Evolutionary conservation across 1,284 basidiomycete genomes (phyloP).

Genomic region (Trametes polyzona): DNA sequence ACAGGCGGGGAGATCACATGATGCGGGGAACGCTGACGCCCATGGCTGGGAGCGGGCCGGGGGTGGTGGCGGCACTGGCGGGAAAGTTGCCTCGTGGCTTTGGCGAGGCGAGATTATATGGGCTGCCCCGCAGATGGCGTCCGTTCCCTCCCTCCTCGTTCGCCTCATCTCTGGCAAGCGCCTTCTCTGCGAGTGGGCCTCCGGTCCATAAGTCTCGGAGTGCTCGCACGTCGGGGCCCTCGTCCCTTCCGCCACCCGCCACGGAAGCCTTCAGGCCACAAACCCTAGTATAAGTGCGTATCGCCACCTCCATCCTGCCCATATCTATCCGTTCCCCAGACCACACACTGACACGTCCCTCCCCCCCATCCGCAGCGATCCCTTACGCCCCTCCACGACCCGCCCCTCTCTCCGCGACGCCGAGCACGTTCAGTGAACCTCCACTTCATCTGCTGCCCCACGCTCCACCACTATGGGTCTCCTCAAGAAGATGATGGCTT

Average conservation of each 20-base stretch:
- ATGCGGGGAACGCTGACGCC: conserved; percentile 5
- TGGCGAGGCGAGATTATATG: conserved; percentile 28
- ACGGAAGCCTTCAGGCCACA: conserved; percentile 12
- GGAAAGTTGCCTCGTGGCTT: conserved; percentile 29
- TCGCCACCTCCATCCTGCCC: conserved; percentile 2
- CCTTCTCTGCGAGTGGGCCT: conserved; percentile 33
- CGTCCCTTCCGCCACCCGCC: conserved; percentile 15
- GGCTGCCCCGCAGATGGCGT: conserved; percentile 10
- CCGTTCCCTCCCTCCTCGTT: conserved; percentile 24
- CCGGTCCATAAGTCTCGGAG: conserved; percentile 37
- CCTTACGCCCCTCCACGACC: conserved; percentile 14
- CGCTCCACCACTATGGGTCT: conserved; percentile 27
- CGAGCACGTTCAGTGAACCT: conserved; percentile 7
- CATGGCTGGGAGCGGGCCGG: conserved; percentile 18
- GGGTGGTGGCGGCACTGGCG: conserved; percentile 16
- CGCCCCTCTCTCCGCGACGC: background rate
- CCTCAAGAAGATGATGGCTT: conserved; percentile 32
- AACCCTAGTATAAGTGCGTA: conserved; percentile 19
- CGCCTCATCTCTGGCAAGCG: conserved; percentile 28
- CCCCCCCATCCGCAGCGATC: conserved; percentile 21
- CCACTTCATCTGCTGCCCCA: conserved; percentile 10
- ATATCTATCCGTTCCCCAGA: conserved; percentile 4
- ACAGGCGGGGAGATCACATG: conserved; percentile 25
- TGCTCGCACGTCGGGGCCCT: conserved; percentile 32
- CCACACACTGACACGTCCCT: conserved; percentile 4